A percentile compares a stretch with the other conserved stretches of the same genome.
These are phyloP conservation scores for Evansstolkia leycettana DNA, from an alignment of 495 filamentous ascomycete species.

Conservation along the genomic window DNA sequence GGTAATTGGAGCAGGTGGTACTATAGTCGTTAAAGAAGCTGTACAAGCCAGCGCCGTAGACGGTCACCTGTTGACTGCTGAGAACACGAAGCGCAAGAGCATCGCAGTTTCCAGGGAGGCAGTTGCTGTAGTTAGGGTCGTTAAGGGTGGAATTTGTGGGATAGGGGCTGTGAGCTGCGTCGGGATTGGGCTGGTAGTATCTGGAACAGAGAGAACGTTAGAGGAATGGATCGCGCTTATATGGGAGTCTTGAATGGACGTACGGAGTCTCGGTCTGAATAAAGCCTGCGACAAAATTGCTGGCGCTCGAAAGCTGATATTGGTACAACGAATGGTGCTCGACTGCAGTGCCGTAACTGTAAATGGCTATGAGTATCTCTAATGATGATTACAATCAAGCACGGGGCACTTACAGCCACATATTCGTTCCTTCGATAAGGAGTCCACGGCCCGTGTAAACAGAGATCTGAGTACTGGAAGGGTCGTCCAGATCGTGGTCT, in stretches of 20 bases:
- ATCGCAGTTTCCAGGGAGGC: conserved; percentile 42
- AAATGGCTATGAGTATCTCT: neutral
- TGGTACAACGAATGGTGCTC: conserved; percentile 75
- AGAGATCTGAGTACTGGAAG: conserved; percentile 45
- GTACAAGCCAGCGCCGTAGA: conserved; percentile 66
- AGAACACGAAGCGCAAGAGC: conserved; percentile 57
- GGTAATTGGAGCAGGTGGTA: conserved; percentile 32
- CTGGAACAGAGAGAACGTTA: conserved; percentile 5
- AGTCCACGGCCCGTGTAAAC: conserved; percentile 59
- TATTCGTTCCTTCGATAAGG: conserved; percentile 40
- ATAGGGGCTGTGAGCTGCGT: conserved; percentile 46
- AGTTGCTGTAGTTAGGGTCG: conserved; percentile 46
- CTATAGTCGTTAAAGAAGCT: conserved; percentile 59
- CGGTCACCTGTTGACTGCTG: conserved; percentile 40
- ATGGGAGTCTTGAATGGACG: conserved; percentile 4
- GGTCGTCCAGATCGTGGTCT: conserved; percentile 62
- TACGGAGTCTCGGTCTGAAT: conserved; percentile 74
- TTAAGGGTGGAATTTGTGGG: conserved; percentile 27
- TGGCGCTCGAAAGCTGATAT: conserved; percentile 61
- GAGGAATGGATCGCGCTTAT: no score
- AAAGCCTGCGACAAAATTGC: conserved; percentile 59
- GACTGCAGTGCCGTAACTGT: conserved; percentile 50
- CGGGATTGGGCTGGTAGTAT: conserved; percentile 54
- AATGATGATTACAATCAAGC: no score
- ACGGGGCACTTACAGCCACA: conserved; percentile 40